A percentile compares a stretch with the other conserved stretches of the same genome.
Conservation (phyloP, 768 basidiomycete genomes). For the Pleurotus djamor region DNA sequence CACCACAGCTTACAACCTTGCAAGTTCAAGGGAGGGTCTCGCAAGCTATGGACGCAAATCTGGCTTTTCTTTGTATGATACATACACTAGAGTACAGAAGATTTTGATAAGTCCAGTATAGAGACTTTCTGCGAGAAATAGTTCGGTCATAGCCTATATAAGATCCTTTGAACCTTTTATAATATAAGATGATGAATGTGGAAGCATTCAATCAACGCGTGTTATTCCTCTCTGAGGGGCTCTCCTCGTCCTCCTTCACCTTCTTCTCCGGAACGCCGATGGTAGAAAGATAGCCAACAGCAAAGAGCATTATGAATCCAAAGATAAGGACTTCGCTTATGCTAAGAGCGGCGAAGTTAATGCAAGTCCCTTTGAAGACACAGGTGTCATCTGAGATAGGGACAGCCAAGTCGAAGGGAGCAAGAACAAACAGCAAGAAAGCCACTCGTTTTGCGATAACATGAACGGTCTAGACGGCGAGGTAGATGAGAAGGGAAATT, state of each 20-base stretch:
- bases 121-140: no score
- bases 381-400: neutral
- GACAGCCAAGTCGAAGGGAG: neutral
- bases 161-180: no score
- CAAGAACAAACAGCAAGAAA: neutral
- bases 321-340: neutral
- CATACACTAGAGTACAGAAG: no score
- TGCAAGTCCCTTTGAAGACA: neutral
- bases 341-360: neutral
- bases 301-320: neutral
- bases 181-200: no score
- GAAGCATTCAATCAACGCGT: no score
- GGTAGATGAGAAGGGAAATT: neutral
- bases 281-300: neutral
- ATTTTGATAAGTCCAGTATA: no score
- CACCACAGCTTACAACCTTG: no score
- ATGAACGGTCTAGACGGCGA: neutral
- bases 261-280: neutral
- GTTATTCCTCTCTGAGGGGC: no score
- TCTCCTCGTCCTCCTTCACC: neutral
- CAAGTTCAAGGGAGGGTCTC: no score
- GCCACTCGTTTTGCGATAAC: neutral
- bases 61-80: no score
- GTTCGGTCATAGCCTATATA: no score
- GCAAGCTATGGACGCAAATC: no score